These are phyloP conservation scores for Globisporangium megalacanthum DNA, from an alignment of 352 stramenopile species.

Conservation along the genomic window DNA sequence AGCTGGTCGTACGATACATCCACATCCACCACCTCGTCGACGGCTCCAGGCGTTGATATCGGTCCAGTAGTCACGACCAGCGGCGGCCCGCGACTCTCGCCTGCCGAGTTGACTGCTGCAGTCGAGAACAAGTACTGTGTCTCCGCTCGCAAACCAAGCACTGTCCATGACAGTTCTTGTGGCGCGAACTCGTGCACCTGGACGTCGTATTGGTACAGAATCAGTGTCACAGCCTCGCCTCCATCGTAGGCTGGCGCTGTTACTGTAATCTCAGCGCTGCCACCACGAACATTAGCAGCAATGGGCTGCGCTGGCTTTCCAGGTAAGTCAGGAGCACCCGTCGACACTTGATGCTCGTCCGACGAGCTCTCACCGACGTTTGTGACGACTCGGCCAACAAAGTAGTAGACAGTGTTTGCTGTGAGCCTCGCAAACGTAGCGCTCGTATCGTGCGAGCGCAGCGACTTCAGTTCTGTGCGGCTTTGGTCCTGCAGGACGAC, in stretches of 20 bases:
- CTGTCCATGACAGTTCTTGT: slow-evolving; percentile 14
- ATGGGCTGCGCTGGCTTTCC: slow-evolving; percentile 13
- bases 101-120: slow-evolving; percentile 28
- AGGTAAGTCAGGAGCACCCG: slow-evolving; percentile 17
- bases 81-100: slow-evolving; percentile 18
- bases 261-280: slow-evolving; percentile 17
- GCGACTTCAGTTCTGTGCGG: background rate
- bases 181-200: slow-evolving; percentile 19
- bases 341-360: slow-evolving; percentile 11
- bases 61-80: slow-evolving; percentile 21
- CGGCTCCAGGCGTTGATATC: slow-evolving; percentile 31
- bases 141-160: slow-evolving; percentile 28
- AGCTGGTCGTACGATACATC: slow-evolving; percentile 33
- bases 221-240: slow-evolving; percentile 28
- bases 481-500: slow-evolving; percentile 2
- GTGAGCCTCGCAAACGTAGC: slow-evolving; percentile 16
- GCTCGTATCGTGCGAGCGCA: slow-evolving; percentile 1
- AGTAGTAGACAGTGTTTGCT: slow-evolving; percentile 20
- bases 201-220: slow-evolving; percentile 21
- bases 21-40: slow-evolving; percentile 19
- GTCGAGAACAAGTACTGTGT: slow-evolving; percentile 37
- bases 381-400: slow-evolving; percentile 20
- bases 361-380: slow-evolving; percentile 16
- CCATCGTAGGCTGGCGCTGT: slow-evolving; percentile 28
- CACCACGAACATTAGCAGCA: slow-evolving; percentile 18